Base-by-base conservation (phyloP, 1,139 yeast species). In the Ogataea hybrid region DNA sequence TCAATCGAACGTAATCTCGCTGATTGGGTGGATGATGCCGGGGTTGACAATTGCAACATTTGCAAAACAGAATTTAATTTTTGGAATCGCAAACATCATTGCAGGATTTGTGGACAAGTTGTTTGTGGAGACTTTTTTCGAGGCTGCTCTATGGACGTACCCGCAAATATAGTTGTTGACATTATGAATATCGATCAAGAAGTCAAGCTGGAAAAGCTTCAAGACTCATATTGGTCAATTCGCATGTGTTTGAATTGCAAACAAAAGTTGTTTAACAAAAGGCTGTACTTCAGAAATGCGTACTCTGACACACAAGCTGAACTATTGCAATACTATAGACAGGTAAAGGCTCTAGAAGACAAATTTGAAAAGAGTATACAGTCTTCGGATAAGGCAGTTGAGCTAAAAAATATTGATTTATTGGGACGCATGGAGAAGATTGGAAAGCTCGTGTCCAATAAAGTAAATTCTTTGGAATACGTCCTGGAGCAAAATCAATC, bases 111-210 rank as follows among this genome's bases (percentile, higher is more conserved):
- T 66, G 97, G 97, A 0, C 59, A 64, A 25, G 76, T 85, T 1
- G 89, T 88, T 0, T 90, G 97, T 65, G 95, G 85, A 29, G 84
- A 82, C 54, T 57, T 73, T 0, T 54, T 54, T 2, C 69, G 73
- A 0, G 75, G 70, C 5, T 90, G 97, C 61, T 87, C 96, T 0
- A 77, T 81, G 54, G 77, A 80, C 45, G 82, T 87, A 0, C 88
- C 90, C 0, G 54, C 84, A 1, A 60, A 67, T 6, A 62, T 74
- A 8, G 61, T 85, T 16, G 61, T 78, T 9, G 70, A 67, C 15
- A 61, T 70, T 32, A 53, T 75, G 29, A 70, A 70, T 3, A 68
- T 47, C n/a, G 37, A 22, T 10, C 23, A 31, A 12, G 39, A 23
- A 8, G 20, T 39, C 22, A n/a, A 27, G 12, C 8, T 41, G 6